phyloP scores from a whole-genome alignment of 495 filamentous ascomycete genomes.

The Aspergillus homomorphus region DNA sequence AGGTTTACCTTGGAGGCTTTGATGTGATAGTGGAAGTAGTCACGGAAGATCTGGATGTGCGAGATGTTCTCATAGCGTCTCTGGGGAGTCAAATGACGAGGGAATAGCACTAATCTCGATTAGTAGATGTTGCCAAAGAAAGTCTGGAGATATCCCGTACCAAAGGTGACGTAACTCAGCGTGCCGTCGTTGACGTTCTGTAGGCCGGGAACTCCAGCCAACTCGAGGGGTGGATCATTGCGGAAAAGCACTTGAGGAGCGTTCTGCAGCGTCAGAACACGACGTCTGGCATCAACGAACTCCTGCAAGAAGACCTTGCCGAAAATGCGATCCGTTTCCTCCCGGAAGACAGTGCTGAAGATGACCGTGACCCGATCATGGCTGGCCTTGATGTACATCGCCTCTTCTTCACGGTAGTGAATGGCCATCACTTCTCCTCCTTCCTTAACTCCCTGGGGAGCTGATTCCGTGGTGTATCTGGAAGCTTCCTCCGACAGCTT shows the following conservation, averaged over 20 bases:
- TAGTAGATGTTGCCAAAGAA: background rate
- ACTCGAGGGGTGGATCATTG: constrained; percentile 89
- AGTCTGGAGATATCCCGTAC: constrained; percentile 43
- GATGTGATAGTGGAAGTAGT: constrained; percentile 99
- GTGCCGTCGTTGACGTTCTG: constrained; percentile 68
- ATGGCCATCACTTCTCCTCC: constrained; percentile 93
- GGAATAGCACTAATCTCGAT: constrained; percentile 75
- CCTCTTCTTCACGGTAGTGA: constrained; percentile 96
- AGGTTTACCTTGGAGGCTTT: constrained; percentile 83
- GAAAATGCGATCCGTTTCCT: constrained; percentile 95
- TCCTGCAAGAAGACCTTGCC: constrained; percentile 95
- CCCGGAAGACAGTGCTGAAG: constrained; percentile 96
- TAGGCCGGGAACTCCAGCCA: constrained; percentile 81
- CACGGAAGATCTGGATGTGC: constrained; percentile 98
- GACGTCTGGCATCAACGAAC: constrained; percentile 91
- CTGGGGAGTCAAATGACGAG: constrained; percentile 85
- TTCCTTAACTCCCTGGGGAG: constrained; percentile 82
- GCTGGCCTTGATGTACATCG: constrained; percentile 98
- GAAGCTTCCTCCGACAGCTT: constrained; percentile 80
- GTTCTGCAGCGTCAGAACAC: constrained; percentile 82
- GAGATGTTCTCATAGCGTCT: constrained; percentile 92
- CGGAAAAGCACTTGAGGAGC: constrained; percentile 97
- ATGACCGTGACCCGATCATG: constrained; percentile 97
- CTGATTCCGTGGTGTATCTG: constrained; percentile 85
- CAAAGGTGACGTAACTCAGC: constrained; percentile 96